Evolutionary conservation across 805 yeast species (phyloP), one percentile per base, ranked within the genome.

Genomic region (Teunomyces panamensis): DNA sequence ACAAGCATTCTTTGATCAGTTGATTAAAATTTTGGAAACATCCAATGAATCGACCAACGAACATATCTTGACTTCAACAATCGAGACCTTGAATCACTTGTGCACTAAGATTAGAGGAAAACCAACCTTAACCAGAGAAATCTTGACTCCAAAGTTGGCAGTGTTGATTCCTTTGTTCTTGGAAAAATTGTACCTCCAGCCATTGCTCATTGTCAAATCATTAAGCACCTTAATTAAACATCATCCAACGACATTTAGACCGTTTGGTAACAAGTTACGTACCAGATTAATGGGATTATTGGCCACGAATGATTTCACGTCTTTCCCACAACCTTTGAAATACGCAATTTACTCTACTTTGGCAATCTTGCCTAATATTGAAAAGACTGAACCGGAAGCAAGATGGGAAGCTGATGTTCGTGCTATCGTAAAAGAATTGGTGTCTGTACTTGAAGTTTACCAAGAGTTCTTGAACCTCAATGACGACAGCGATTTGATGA

Each of bases 231-330:
- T 84, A 24, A 68, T 85, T 30, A 61, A 65, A 35, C 69, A 77
- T 48, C 86, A 89, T 58, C 78, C 95, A 1, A 87, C 94, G 1
- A 85, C 95, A 1, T 87, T 88, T 60, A 79, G 91, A 63, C 96
- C 96, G 10, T 84, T 75, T 67, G 85, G 85, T 4, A 77, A 81
- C 49, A 84, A 82, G 56, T 80, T 79, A 53, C 81, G 83, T 55
- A 63, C 60, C 9, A 75, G 71, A 28, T 64, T 83, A 28, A 49
- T 69, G 8, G 55, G 53, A 5, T 59, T 79, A 4, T 50, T 70
- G 17, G 49, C 63, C 74, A 33, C 59, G 49, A 33, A 61, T 56
- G 46, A 67, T 61, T 57, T 76, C 67, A 55, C 58, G 60, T 69
- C 62, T 42, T 71, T 75, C 50, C 76, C 80, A 28, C 32, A 45